Conservation (phyloP, 176 grass and related monocot genomes). For the Otatea glauca region DNA sequence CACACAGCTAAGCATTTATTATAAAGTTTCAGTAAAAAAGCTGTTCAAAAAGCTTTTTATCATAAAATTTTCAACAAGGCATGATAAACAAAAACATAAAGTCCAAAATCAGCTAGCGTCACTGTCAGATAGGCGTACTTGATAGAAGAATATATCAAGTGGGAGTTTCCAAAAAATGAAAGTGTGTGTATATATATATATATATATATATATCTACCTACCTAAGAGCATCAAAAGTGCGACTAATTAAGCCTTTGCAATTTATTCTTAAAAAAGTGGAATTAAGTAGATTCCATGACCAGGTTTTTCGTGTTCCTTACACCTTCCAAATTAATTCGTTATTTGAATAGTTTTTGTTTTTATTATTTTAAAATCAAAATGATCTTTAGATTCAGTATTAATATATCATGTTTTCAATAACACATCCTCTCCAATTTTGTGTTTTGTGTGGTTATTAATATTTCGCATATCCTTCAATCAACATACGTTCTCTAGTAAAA, state of each 20-base stretch:
- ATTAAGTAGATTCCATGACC: neutral
- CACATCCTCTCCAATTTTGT: neutral
- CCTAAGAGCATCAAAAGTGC: neutral
- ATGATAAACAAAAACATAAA: too few species aligned
- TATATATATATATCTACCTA: neutral
- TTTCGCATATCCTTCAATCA: neutral
- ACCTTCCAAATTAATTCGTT: neutral
- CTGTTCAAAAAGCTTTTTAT: too few species aligned
- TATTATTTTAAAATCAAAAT: neutral
- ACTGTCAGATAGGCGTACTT: conserved; percentile 36
- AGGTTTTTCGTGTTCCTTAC: neutral
- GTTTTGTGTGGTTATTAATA: neutral
- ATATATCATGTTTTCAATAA: neutral
- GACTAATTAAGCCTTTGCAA: neutral
- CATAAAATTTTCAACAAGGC: too few species aligned
- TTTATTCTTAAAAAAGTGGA: neutral
- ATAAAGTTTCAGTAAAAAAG: too few species aligned
- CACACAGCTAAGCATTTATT: too few species aligned
- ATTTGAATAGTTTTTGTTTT: neutral
- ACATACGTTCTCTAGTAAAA: neutral
- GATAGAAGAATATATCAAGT: conserved; percentile 14
- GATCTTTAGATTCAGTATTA: neutral
- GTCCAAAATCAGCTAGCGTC: conserved; percentile 34
- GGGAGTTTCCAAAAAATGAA: conserved; percentile 15
- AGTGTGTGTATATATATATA: neutral